These are phyloP conservation scores for Nissolia schottii DNA, from an alignment of 306 rosid species.

Conservation along the genomic window DNA sequence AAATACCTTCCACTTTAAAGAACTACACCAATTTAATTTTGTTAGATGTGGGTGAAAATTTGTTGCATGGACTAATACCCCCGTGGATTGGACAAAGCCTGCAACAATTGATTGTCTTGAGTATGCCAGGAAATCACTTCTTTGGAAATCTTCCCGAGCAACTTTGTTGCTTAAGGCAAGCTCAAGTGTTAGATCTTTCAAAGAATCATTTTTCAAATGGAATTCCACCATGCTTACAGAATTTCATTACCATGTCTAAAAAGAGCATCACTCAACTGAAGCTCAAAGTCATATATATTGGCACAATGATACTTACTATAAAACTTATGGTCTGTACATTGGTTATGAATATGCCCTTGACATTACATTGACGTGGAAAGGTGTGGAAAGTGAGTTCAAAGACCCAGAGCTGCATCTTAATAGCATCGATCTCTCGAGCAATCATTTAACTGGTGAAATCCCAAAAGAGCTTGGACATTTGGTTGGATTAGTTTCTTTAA, in stretches of 20 bases:
- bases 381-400: neutral
- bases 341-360: neutral
- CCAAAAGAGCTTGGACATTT: neutral
- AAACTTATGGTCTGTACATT: too few relatives aligned
- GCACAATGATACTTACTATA: neutral
- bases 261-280: neutral
- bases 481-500: conserved; percentile 1
- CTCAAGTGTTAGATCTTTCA: neutral
- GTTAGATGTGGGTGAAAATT: conserved; percentile 1
- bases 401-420: neutral
- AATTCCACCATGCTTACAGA: neutral
- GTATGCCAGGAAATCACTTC: neutral
- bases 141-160: neutral
- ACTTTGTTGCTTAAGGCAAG: neutral
- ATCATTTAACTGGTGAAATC: neutral
- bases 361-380: neutral
- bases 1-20: conserved; percentile 5
- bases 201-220: neutral
- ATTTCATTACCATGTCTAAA: neutral
- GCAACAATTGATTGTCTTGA: neutral
- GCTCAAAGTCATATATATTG: neutral
- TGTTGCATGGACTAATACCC: neutral
- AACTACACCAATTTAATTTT: neutral
- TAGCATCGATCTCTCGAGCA: conserved; percentile 28
- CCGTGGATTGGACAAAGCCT: conserved; percentile 21